Evolutionary conservation across 768 basidiomycete species (phyloP).

Genomic region (Podaxis rugospora): DNA sequence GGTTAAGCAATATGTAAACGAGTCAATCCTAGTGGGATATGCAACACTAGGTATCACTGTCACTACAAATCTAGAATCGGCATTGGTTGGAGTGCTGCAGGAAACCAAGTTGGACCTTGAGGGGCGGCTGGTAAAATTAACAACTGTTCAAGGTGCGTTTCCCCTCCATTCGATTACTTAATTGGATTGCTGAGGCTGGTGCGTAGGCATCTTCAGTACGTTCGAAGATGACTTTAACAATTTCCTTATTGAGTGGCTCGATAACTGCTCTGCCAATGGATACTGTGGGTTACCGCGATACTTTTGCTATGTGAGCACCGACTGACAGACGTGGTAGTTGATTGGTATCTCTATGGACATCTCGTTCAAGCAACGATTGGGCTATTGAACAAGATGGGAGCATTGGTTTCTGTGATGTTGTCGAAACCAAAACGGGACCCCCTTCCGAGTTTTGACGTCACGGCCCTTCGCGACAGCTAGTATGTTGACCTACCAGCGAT

Average conservation of each 20-base stretch:
- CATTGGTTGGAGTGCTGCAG: constrained; percentile 40
- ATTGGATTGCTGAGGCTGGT: constrained; percentile 2
- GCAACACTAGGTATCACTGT: constrained; percentile 45
- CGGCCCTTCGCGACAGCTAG: constrained; percentile 34
- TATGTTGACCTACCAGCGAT: constrained; percentile 20
- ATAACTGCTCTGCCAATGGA: constrained; percentile 35
- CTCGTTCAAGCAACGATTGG: constrained; percentile 36
- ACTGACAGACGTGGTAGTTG: constrained; percentile 32
- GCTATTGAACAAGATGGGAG: constrained; percentile 35
- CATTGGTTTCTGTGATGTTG: constrained; percentile 17
- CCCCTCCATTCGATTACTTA: neutral
- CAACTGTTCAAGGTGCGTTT: constrained; percentile 42
- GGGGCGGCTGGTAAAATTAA: constrained; percentile 48
- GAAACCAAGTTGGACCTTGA: constrained; percentile 47
- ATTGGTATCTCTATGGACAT: constrained; percentile 51
- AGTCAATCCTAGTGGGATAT: constrained; percentile 34
- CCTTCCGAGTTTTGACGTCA: constrained; percentile 32
- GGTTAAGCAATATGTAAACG: constrained; percentile 45
- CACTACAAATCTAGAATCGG: constrained; percentile 54
- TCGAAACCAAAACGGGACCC: constrained; percentile 17
- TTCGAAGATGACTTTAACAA: constrained; percentile 34
- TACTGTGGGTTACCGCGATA: constrained; percentile 34
- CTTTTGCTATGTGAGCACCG: neutral
- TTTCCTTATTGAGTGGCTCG: constrained; percentile 44
- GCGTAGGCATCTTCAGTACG: constrained; percentile 34